These are phyloP conservation scores for Talinum fruticosum DNA, from an alignment of 148 eudicot species.

Conservation along the genomic window DNA sequence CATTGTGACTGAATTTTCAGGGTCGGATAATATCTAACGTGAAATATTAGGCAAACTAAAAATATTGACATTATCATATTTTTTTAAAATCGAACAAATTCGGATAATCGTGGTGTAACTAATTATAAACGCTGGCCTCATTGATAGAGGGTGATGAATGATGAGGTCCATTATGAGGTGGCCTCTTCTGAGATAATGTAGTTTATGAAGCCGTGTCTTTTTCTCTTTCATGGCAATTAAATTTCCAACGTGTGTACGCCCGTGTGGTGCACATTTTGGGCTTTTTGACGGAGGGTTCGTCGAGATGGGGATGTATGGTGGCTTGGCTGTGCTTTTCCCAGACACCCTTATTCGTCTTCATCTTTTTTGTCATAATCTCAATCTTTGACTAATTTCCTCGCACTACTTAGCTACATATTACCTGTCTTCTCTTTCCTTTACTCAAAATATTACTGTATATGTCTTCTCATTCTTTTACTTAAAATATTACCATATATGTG, in stretches of 20 bases:
- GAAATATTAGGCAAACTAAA: too few species aligned
- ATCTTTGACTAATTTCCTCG: background rate
- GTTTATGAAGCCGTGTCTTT: background rate
- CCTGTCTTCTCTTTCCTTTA: background rate
- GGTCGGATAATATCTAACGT: too few species aligned
- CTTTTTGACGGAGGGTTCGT: background rate
- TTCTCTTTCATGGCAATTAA: background rate
- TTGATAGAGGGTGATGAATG: too few species aligned
- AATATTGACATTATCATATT: too few species aligned
- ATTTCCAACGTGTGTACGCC: background rate
- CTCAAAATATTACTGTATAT: background rate
- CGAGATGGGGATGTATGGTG: constrained; percentile 4
- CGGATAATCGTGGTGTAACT: too few species aligned
- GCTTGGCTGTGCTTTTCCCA: constrained; percentile 8
- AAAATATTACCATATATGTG: too few species aligned
- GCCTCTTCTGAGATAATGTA: too few species aligned
- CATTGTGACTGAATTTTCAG: too few species aligned
- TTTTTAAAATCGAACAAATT: too few species aligned
- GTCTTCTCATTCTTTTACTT: too few species aligned
- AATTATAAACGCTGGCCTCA: too few species aligned
- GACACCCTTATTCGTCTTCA: background rate
- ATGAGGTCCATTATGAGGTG: too few species aligned
- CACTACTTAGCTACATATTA: background rate
- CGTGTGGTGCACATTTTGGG: background rate
- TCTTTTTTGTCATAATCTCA: constrained; percentile 12